Evolutionary conservation across 2,329 filamentous ascomycete genomes (phyloP), one percentile per base, ranked within the genome.

Genomic region (Cercospora sojina): DNA sequence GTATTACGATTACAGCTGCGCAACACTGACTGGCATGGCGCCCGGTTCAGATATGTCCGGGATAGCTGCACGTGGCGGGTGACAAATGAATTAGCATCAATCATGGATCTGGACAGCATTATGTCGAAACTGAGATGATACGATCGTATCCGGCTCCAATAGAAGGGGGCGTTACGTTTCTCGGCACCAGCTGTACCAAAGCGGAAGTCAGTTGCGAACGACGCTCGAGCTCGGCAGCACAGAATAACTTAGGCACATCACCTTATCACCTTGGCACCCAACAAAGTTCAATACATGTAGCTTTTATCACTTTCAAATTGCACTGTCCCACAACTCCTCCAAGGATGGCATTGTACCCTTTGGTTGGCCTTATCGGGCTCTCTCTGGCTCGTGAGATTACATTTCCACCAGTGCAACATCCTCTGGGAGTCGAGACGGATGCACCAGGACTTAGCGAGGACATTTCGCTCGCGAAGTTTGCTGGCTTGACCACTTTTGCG

Each of bases 401-500:
- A 8, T 83, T 83, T 59, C 80, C 81, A 10, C 76, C 80, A 2
- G 65, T 79, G 16, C 68, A 79, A 49, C 70, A 76, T 23, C 79
- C 80, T 47, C 58, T 76, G 6, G 73, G 77, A 10, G 65, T 68
- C 9, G 61, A 65, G 38, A 62, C 56, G 29, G 66, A 69, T 16
- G 62, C 61, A 12, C 58, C 64, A 29, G 56, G 35, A 35, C 51
- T 62, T 5, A 67, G 62, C 20, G 62, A 73, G 16, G 73, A 76
- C 38, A 69, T 75, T 31, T 71, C 70, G 7, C 53, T 41, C 9
- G 61, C 67, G 3, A 64, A 64, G n/a, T 83, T 80, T 67, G 75
- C 75, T 25, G 82, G 82, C 2, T 66, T 84, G 60, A 80, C 74
- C 3, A 83, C 82, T 8, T 84, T 80, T 72, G 82, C 81, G 1